Evolutionary conservation across 2,329 filamentous ascomycete genomes (phyloP), one percentile per base, ranked within the genome.

Genomic region (Septoria linicola): DNA sequence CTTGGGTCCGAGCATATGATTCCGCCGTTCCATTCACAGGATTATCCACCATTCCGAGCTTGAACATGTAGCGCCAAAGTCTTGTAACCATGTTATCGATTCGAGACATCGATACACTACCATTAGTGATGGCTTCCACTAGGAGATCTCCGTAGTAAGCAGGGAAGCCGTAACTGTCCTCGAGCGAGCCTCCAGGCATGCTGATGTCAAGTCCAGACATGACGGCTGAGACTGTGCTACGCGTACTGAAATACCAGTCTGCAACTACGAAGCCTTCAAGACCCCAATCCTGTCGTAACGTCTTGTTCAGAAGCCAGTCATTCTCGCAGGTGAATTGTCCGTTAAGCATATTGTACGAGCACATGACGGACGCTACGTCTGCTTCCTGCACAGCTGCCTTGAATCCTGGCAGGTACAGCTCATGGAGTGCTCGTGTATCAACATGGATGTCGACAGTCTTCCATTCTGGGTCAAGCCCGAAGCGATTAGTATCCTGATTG

Each of bases 311-410:
- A 1, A 91, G 73, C 66, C 89, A 88, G 52, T 83, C 85, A 65
- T 93, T 89, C 43, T 83, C 79, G 61, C 85, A 88, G 2, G 44
- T 48, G 34, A 48, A 48, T n/a, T 48, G 70, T n/a, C 67, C 68
- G 51, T 75, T 74, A 57, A 73, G 64, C 61, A 70, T 71, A 45
- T 74, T 73, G 58, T 93, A 93, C 1, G 84, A 83, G 65, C 87
- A 91, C 89, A 93, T 95, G 41, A 90, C 79, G 13, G 82, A 82
- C 0, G 81, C 87, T 1, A 91, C 88, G n/a, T 88, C 87, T 2
- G 85, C 46, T 46, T 50, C 47, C 20, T 50, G 47, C 4, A 93
- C 76, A 8, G 83, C 83, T 57, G 92, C 88, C 35, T 50, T 54
- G 20, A 49, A 83, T 88, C 87, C 88, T 92, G 46, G 46, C 0